Base-by-base conservation (phyloP, 441 rosid species). In the Adansonia madagascariensis region DNA sequence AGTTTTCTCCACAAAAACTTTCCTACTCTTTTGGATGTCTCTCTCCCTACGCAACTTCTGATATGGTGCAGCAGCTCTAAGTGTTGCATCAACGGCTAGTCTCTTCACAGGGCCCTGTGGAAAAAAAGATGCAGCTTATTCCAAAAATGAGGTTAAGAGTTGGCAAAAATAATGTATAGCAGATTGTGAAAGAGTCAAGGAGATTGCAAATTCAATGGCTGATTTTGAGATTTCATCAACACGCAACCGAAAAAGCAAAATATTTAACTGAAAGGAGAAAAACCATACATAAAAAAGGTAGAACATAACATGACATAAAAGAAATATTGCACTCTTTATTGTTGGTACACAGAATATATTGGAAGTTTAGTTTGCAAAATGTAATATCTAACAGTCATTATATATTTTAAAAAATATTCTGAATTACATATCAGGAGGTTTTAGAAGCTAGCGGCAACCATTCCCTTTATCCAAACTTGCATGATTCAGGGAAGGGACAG, bases 41-140 rank as follows among this genome's bases (percentile, higher is more conserved):
- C 79, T 94, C 84, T 91, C 98, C 85, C 88, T 87, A 41, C 98
- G 96, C 87, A 94, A 84, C 83, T 92, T 94, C 84, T 96, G 99
- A 84, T 92, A 96, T 59, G 99, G 98, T 61, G 98, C 99, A 74
- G 99, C 98, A 75, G 99, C 99, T 85, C 99, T 91, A 78, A 96
- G 95, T 80, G 98, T 96, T 73, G 98, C 99, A 92, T 96, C 98
- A 76, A 96, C 98, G 61, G 98, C 99, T 85, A 96, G 85, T 84
- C 98, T 86, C 89, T 90, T 94, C 47, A 96, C 87, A 24, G 98
- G 98, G 82, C 99, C 99, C 99, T 96, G 87, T 66, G 3, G n/a
- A 24, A 66, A 76, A 63, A 66, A 74, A 49, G 35, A 62, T n/a
- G 3, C 50, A 75, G 61, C 39, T 62, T 59, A 15, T 69, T 80